Conservation (phyloP, 768 basidiomycete species). For the Agaricus bisporus region DNA sequence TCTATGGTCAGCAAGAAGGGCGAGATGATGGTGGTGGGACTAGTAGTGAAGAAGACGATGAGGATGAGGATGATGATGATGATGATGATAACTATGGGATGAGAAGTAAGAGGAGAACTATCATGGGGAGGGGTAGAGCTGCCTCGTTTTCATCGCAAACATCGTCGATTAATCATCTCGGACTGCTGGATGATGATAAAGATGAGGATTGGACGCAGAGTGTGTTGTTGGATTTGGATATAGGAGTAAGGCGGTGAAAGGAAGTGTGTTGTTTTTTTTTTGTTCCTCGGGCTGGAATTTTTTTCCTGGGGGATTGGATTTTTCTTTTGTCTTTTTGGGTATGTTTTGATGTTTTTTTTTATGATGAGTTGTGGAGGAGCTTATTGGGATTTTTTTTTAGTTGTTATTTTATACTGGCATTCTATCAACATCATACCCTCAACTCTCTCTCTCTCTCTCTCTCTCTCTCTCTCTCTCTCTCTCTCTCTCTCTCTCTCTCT, state of each 20-base stretch:
- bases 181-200: constrained; percentile 38
- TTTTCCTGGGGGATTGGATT: neutral
- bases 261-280: neutral
- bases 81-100: constrained; percentile 9
- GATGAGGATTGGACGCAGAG: constrained; percentile 70
- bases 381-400: neutral
- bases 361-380: neutral
- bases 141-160: constrained; percentile 24
- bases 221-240: constrained; percentile 47
- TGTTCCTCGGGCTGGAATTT: neutral
- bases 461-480: no score
- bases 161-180: constrained; percentile 41
- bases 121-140: constrained; percentile 15
- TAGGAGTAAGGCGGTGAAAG: neutral
- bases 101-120: constrained; percentile 8
- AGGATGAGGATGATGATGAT: neutral
- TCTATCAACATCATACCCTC: neutral
- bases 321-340: neutral
- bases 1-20: neutral
- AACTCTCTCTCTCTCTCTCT: neutral
- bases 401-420: neutral
- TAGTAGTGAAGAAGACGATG: no score
- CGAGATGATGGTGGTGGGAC: neutral
- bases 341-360: neutral
- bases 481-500: neutral